phyloP scores from a whole-genome alignment of 2,329 filamentous ascomycete species.

The Stagonosporopsis tanaceti region DNA sequence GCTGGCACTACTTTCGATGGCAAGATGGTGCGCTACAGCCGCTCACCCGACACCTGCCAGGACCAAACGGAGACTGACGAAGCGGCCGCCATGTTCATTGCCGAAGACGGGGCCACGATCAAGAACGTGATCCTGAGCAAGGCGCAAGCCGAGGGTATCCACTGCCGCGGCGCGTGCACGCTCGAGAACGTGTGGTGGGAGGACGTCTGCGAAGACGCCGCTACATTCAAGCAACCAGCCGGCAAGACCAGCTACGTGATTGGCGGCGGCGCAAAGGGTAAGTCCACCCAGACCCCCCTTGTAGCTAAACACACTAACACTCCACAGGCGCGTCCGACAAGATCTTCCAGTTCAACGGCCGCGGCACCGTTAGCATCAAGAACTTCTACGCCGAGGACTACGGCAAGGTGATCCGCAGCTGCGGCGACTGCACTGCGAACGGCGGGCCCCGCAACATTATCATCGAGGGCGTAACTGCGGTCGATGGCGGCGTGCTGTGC shows the following conservation, averaged over 20 bases:
- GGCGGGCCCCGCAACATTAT: slow-evolving; percentile 51
- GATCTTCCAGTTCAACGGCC: slow-evolving; percentile 37
- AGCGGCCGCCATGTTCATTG: slow-evolving; percentile 27
- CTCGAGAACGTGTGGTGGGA: slow-evolving; percentile 26
- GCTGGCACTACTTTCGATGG: slow-evolving; percentile 22
- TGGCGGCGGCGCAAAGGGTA: slow-evolving; percentile 30
- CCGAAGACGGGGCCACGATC: slow-evolving; percentile 56
- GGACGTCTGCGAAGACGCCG: slow-evolving; percentile 19
- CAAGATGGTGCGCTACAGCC: slow-evolving; percentile 24
- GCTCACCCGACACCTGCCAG: slow-evolving; percentile 22
- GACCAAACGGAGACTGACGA: slow-evolving; percentile 22
- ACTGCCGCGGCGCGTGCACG: slow-evolving; percentile 58
- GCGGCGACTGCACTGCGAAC: slow-evolving; percentile 50
- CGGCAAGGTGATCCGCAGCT: slow-evolving; percentile 28
- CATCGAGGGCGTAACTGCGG: slow-evolving; percentile 44
- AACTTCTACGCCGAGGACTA: slow-evolving; percentile 33
- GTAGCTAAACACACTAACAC: background rate
- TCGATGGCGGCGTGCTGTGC: slow-evolving; percentile 29
- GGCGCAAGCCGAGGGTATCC: slow-evolving; percentile 58
- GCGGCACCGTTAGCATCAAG: slow-evolving; percentile 29
- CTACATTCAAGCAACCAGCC: slow-evolving; percentile 26
- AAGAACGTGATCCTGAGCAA: slow-evolving; percentile 60
- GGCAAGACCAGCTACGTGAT: slow-evolving; percentile 24
- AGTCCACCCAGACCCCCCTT: background rate
- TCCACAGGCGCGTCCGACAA: slow-evolving; percentile 26